Evolutionary conservation across 768 basidiomycete species (phyloP), one percentile per base, ranked within the genome.

Genomic region (Fomitopsis pulvina): DNA sequence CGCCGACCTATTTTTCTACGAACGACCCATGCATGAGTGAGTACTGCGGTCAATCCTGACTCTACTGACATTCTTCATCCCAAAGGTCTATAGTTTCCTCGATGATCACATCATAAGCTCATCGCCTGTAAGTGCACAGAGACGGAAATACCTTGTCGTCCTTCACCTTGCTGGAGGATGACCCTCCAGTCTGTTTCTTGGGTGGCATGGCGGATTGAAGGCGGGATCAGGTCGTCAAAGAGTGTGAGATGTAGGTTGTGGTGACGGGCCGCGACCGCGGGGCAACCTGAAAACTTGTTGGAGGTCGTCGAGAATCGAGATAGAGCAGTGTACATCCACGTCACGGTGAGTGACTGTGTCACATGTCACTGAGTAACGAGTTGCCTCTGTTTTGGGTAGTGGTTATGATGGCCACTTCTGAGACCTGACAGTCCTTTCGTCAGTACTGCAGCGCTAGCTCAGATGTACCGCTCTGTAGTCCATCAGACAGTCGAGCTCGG

Each of bases 1-100:
- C 60, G 90, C 70, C 2, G 92, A 94, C 72, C 92, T 93, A 65
- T 92, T 93, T 90, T 93, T 94, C 87, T 90, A 41, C 41, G 34
- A 26, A 26, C 20, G 16, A 14, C 21, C 28, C 21, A 10, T 11
- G 16, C 2, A 22, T 18, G 24, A 45, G 32, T 40, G 24, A 32
- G 30, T 41, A 34, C 44, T 45, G 26, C 14, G 7, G 18, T 24
- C 24, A n/a, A 18, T 25, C 12, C 7, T 18, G 22, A 50, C 11
- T 2, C 5, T 28, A 73, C 83, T 57, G 54, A 88, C 88, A 67
- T 91, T 90, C 76, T 91, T 91, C 79, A 91, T 68, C 46, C 88
- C 89, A 68, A 91, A 91, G 47, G 89, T 92, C 88, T 90, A 68
- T 49, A 47, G 38, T 34, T 25, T 45, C 44, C 56, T 56, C 55